Evolutionary conservation across 345 rosid species (phyloP).

Genomic region (Citrus hindsii): DNA sequence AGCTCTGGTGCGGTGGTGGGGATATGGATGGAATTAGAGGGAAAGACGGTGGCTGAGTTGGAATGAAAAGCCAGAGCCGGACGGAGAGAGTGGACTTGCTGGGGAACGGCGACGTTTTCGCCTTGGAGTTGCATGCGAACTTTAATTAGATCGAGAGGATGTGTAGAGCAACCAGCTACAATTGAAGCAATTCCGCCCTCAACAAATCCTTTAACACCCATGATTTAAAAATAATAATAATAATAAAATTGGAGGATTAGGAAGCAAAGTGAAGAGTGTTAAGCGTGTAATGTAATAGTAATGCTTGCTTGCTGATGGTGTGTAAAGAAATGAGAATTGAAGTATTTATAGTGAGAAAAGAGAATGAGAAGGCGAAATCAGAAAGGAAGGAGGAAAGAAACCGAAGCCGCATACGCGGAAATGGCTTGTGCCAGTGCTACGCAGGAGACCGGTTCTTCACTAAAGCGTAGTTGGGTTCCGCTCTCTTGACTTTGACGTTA

Average conservation of each 20-base stretch:
- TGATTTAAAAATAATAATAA: not conserved
- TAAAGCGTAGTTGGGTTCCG: too few species aligned
- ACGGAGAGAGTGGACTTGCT: slow-evolving; percentile 29
- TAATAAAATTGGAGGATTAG: not conserved
- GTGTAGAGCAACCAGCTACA: slow-evolving; percentile 78
- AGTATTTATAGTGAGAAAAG: too few species aligned
- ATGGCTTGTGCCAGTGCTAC: too few species aligned
- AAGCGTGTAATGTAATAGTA: too few species aligned
- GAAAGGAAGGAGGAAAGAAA: too few species aligned
- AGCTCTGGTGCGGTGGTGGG: slow-evolving; percentile 10
- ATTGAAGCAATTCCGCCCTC: slow-evolving; percentile 79
- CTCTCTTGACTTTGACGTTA: too few species aligned
- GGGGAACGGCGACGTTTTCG: slow-evolving; percentile 37
- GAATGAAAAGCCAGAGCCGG: slow-evolving; percentile 57
- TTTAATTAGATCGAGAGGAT: slow-evolving; percentile 83
- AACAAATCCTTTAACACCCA: slow-evolving; percentile 78
- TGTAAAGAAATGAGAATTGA: not conserved
- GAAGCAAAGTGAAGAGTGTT: too few species aligned
- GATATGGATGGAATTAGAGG: slow-evolving; percentile 19
- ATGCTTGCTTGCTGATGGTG: too few species aligned
- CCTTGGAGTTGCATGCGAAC: slow-evolving; percentile 89
- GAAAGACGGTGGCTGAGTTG: slow-evolving; percentile 31
- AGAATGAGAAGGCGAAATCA: too few species aligned
- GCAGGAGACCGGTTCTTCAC: too few species aligned
- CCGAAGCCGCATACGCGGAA: too few species aligned